Evolutionary conservation across 805 yeast genomes (phyloP).

Genomic region (Ogataea ramenticola): DNA sequence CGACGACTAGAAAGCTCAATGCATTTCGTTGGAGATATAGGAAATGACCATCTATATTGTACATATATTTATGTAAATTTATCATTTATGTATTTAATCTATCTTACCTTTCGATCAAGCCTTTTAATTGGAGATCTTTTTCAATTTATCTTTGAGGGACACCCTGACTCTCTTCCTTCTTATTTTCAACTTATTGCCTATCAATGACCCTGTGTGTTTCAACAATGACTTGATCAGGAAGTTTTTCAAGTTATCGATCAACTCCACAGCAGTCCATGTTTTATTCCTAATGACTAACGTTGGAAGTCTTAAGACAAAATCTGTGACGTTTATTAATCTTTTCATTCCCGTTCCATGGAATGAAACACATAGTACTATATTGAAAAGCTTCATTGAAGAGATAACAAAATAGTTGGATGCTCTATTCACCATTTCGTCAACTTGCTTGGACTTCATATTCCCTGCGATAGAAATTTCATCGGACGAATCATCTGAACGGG

Average conservation of each 20-base stretch:
- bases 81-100: too few relatives aligned
- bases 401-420: slow-evolving; percentile 71
- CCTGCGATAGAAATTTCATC: background rate
- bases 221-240: slow-evolving; percentile 51
- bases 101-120: too few relatives aligned
- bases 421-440: slow-evolving; percentile 63
- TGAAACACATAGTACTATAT: slow-evolving; percentile 57
- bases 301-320: slow-evolving; percentile 64
- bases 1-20: too few relatives aligned
- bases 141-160: background rate
- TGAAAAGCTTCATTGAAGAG: slow-evolving; percentile 43
- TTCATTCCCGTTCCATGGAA: slow-evolving; percentile 68
- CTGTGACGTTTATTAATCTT: slow-evolving; percentile 69
- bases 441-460: background rate
- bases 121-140: background rate
- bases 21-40: too few relatives aligned
- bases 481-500: slow-evolving; percentile 5
- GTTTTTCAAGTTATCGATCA: slow-evolving; percentile 54
- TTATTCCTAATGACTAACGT: slow-evolving; percentile 47
- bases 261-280: slow-evolving; percentile 68
- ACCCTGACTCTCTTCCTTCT: slow-evolving; percentile 9
- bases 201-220: slow-evolving; percentile 65
- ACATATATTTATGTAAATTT: too few relatives aligned
- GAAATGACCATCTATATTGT: too few relatives aligned
- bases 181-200: slow-evolving; percentile 59